These are phyloP conservation scores for Takashimella koratensis DNA, from an alignment of 1,284 basidiomycete species.

Conservation along the genomic window DNA sequence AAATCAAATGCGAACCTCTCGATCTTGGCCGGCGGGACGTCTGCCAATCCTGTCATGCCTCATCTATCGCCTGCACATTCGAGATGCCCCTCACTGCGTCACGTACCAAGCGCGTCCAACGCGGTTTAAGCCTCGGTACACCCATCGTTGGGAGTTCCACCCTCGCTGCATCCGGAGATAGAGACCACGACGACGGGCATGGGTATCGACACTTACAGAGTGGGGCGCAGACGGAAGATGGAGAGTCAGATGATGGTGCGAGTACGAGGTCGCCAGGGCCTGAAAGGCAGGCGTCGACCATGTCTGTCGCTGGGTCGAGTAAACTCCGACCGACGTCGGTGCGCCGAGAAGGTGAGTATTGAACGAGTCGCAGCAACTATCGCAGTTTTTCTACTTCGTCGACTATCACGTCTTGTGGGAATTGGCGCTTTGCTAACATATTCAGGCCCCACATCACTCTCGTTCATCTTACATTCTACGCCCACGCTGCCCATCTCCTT, in stretches of 20 bases:
- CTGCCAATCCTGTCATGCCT: conserved; percentile 19
- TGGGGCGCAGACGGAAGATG: not conserved
- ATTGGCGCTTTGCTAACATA: no score
- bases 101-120: conserved; percentile 25
- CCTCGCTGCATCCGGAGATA: no score
- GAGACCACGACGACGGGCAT: no score
- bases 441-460: conserved; percentile 23
- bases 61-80: conserved; percentile 20
- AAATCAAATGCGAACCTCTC: conserved; percentile 9
- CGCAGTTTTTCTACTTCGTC: not conserved
- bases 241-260: not conserved
- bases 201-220: no score
- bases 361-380: not conserved
- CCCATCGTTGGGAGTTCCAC: not conserved
- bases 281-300: not conserved
- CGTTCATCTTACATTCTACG: conserved; percentile 29
- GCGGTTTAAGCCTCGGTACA: conserved; percentile 9
- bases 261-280: not conserved
- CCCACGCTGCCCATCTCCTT: conserved; percentile 24
- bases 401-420: no score
- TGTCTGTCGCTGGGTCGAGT: not conserved
- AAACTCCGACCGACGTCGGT: conserved; percentile 5
- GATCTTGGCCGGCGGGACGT: not conserved
- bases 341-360: conserved; percentile 22
- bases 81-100: conserved; percentile 27